phyloP scores from a whole-genome alignment of 305 asterid genomes.

The Fraxinus angustifolia region DNA sequence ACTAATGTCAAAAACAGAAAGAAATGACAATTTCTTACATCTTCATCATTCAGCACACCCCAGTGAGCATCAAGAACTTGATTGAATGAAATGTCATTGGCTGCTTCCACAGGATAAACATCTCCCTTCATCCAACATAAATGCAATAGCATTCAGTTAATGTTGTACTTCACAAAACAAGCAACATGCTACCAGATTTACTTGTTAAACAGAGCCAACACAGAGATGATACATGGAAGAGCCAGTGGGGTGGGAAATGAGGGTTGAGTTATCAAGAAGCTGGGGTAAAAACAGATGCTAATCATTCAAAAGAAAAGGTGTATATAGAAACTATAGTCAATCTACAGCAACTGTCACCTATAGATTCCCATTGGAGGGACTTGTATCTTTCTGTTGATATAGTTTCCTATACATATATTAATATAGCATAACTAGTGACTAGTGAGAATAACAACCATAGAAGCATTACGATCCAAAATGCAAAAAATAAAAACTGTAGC shows the following conservation, averaged over 20 bases:
- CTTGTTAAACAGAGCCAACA: background rate
- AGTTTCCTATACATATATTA: background rate
- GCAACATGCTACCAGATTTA: background rate
- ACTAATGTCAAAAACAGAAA: slow-evolving; percentile 2
- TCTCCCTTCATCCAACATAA: slow-evolving; percentile 70
- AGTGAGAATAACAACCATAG: background rate
- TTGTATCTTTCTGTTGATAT: background rate
- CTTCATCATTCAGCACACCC: slow-evolving; percentile 91
- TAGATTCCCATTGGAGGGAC: background rate
- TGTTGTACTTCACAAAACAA: background rate
- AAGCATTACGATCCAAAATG: background rate
- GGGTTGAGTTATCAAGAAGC: background rate
- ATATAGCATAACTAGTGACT: background rate
- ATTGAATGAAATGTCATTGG: slow-evolving; percentile 43
- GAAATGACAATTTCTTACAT: slow-evolving; percentile 47
- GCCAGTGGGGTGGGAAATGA: background rate
- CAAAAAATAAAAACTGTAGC: background rate
- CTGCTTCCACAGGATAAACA: slow-evolving; percentile 85
- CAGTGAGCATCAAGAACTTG: slow-evolving; percentile 99
- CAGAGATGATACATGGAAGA: background rate
- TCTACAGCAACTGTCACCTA: background rate
- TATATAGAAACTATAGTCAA: background rate
- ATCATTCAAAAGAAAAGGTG: background rate
- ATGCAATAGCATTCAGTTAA: slow-evolving; percentile 18
- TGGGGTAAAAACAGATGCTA: background rate